phyloP scores from a whole-genome alignment of 1,284 basidiomycete genomes.

The Moesziomyces globuligerus region DNA sequence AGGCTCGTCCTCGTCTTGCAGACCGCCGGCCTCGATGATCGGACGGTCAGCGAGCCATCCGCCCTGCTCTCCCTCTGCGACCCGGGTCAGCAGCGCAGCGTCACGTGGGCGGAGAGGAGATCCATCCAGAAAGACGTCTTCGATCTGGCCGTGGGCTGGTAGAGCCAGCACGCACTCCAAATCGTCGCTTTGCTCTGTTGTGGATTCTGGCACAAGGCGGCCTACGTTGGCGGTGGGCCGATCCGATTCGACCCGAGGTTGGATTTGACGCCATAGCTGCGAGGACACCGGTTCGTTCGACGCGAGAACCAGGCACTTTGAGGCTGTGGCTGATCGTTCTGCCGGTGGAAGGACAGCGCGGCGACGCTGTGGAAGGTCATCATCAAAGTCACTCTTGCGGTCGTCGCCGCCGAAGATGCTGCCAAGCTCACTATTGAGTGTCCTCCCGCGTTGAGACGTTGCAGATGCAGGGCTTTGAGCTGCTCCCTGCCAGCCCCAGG shows the following conservation, averaged over 20 bases:
- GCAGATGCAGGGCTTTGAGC: slow-evolving; percentile 13
- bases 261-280: slow-evolving; percentile 4
- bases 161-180: slow-evolving; percentile 41
- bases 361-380: slow-evolving; percentile 36
- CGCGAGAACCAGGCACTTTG: slow-evolving; percentile 17
- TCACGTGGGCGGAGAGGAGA: slow-evolving; percentile 29
- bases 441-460: slow-evolving; percentile 30
- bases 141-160: slow-evolving; percentile 11
- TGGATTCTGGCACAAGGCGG: slow-evolving; percentile 29
- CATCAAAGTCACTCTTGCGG: slow-evolving; percentile 38
- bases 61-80: slow-evolving; percentile 32
- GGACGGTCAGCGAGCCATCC: slow-evolving; percentile 41
- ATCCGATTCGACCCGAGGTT: slow-evolving; percentile 8
- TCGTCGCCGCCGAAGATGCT: slow-evolving; percentile 56
- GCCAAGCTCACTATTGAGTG: slow-evolving; percentile 59
- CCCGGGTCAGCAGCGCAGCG: slow-evolving; percentile 23
- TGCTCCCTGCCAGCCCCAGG: slow-evolving; percentile 1
- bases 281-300: background rate
- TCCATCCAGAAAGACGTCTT: slow-evolving; percentile 14
- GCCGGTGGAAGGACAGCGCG: background rate
- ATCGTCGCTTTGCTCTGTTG: slow-evolving; percentile 44
- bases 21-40: slow-evolving; percentile 44
- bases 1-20: slow-evolving; percentile 49
- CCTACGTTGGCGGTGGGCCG: slow-evolving; percentile 39
- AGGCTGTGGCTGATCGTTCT: too few relatives aligned